These are phyloP conservation scores for Calocera viscosa DNA, from an alignment of 768 basidiomycete genomes.

Conservation along the genomic window DNA sequence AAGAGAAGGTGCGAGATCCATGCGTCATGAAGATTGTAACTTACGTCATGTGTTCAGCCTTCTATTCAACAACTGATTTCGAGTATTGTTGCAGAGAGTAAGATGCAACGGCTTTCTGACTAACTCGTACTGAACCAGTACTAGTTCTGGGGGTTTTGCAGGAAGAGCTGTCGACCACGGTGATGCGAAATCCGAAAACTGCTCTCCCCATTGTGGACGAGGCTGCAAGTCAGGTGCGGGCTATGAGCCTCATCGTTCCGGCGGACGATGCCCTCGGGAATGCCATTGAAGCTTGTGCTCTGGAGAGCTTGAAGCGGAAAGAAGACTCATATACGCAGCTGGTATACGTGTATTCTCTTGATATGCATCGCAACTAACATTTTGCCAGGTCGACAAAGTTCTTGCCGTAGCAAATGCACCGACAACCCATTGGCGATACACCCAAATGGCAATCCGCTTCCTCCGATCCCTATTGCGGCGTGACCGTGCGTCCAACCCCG, in stretches of 20 bases:
- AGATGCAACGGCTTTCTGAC: background rate
- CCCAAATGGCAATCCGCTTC: constrained; percentile 53
- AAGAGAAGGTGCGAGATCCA: constrained; percentile 54
- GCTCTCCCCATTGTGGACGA: constrained; percentile 36
- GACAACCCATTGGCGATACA: constrained; percentile 69
- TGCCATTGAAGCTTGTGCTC: background rate
- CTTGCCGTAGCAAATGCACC: constrained; percentile 47
- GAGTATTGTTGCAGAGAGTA: constrained; percentile 44
- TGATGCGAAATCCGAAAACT: constrained; percentile 37
- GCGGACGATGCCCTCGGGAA: constrained; percentile 31
- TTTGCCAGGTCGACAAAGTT: constrained; percentile 33
- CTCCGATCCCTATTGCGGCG: constrained; percentile 59
- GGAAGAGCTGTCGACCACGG: constrained; percentile 54
- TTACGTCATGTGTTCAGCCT: constrained; percentile 34
- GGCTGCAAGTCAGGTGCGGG: constrained; percentile 38
- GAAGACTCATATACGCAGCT: background rate
- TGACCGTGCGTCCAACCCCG: constrained; percentile 35
- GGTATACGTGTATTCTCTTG: constrained; percentile 7
- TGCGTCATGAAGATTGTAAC: background rate
- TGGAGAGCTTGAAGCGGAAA: constrained; percentile 10
- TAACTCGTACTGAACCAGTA: background rate
- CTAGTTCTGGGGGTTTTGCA: constrained; percentile 41
- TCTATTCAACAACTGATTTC: constrained; percentile 62
- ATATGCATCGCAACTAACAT: background rate
- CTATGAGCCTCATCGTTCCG: constrained; percentile 38